Evolutionary conservation across 202 grass and related monocot species (phyloP).

Genomic region (Schoenoplectus triqueter): DNA sequence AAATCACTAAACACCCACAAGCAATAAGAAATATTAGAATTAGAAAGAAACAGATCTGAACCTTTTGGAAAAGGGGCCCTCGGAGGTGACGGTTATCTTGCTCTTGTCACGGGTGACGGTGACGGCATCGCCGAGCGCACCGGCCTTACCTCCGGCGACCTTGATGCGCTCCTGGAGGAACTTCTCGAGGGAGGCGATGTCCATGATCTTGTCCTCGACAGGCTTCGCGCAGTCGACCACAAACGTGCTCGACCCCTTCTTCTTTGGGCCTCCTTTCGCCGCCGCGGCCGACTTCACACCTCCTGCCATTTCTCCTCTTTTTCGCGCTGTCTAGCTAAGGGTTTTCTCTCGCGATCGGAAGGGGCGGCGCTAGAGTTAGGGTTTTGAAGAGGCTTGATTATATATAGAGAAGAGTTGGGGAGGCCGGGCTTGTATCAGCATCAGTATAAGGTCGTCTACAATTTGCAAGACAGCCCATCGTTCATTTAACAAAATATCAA

Average conservation of each 20-base stretch:
- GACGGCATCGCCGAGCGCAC: conserved; percentile 76
- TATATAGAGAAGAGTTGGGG: conserved; percentile 43
- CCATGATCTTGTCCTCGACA: conserved; percentile 97
- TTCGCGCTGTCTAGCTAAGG: conserved; percentile 3
- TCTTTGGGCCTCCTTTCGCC: conserved; percentile 58
- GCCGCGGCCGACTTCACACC: conserved; percentile 41
- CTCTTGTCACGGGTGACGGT: conserved; percentile 68
- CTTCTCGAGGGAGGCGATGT: conserved; percentile 94
- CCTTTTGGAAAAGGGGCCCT: conserved; percentile 87
- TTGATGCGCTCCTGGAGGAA: conserved; percentile 96
- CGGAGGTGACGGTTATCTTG: conserved; percentile 83
- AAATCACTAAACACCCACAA: neutral
- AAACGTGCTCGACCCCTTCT: conserved; percentile 75
- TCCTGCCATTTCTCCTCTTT: conserved; percentile 52
- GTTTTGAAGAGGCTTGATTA: conserved; percentile 41
- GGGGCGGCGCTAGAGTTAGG: conserved; percentile 57
- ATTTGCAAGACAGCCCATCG: neutral
- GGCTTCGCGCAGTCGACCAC: conserved; percentile 88
- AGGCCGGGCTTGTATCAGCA: neutral
- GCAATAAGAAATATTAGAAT: neutral
- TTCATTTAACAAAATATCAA: neutral
- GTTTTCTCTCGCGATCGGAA: conserved; percentile 29
- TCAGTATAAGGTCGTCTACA: neutral
- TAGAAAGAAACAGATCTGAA: neutral
- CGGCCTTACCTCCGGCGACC: conserved; percentile 87